phyloP scores from a whole-genome alignment of 1,139 yeast species.

The Candida albicans region DNA sequence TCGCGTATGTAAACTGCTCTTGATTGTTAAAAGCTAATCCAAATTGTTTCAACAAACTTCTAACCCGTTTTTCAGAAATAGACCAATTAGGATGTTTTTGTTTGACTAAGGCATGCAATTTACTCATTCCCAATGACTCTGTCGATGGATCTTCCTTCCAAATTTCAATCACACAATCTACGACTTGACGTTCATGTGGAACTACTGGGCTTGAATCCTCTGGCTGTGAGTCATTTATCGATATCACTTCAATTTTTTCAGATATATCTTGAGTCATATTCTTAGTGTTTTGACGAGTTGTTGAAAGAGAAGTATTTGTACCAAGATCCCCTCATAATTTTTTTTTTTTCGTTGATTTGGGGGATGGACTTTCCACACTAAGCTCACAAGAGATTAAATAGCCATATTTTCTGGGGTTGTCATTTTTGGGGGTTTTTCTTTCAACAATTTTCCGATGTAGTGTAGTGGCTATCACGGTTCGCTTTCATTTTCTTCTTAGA shows the following conservation, averaged over 20 bases:
- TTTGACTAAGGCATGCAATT: conserved; percentile 54
- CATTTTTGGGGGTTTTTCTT: neutral
- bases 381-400: neutral
- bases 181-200: conserved; percentile 67
- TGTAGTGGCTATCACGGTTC: conserved; percentile 8
- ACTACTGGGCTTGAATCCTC: conserved; percentile 32
- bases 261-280: conserved; percentile 9
- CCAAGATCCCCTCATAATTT: too few relatives aligned
- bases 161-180: conserved; percentile 57
- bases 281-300: neutral
- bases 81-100: conserved; percentile 59
- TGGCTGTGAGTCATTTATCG: conserved; percentile 32
- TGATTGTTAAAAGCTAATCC: conserved; percentile 44
- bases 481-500: neutral
- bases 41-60: conserved; percentile 52
- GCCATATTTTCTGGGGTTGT: neutral
- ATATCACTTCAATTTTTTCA: conserved; percentile 29
- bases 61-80: conserved; percentile 59
- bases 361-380: neutral
- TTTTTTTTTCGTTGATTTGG: neutral
- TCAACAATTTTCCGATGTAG: conserved; percentile 1
- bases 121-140: conserved; percentile 56
- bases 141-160: conserved; percentile 72
- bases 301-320: too few relatives aligned
- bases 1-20: conserved; percentile 47